Evolutionary conservation across 2,329 filamentous ascomycete species (phyloP), one percentile per base, ranked within the genome.

Genomic region (Ceratocystis albifundus): DNA sequence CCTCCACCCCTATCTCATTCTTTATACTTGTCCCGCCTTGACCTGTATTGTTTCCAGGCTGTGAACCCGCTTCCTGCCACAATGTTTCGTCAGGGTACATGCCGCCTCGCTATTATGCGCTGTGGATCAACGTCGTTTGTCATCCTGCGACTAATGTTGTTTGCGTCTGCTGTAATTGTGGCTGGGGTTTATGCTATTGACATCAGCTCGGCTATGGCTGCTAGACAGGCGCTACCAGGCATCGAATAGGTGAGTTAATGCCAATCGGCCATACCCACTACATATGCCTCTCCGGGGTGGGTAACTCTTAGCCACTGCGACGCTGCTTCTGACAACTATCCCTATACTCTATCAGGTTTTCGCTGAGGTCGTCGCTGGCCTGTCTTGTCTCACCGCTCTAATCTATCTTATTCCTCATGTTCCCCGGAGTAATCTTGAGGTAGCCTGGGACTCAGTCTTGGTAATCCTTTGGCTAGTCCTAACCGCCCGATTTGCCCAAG

Each of bases 351-450:
- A 15, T 4, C 4, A 67, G 66, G 48, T 64, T 50, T 67, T 64
- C 36, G 66, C 66, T 41, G 66, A 67, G 55, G 44, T 61, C 20
- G 66, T 67, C 10, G 66, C 61, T 30, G 62, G 62, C 15, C 62
- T 67, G 8, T 65, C 62, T 7, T 48, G 62, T 48, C 53, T 67
- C 25, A 67, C 66, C 48, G 62, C 66, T 36, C 50, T 67, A 44
- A 50, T 67, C 25, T 67, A 67, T 65, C 66, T 67, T n/a, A 65
- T 67, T 25, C 66, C 66, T 20, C 61, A 67, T 25, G 62, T 67
- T 20, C 62, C 62, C 22, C 53, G 62, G 10, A 64, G 61, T 30
- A 63, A 65, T 8, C 62, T 65, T 17, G 61, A 67, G 30, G 62
- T 67, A 61, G 66, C 66, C 41, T 67, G 50, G 66, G 66, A 67